Conservation (phyloP, 164 flowering plant species). For the Taxillus chinensis region DNA sequence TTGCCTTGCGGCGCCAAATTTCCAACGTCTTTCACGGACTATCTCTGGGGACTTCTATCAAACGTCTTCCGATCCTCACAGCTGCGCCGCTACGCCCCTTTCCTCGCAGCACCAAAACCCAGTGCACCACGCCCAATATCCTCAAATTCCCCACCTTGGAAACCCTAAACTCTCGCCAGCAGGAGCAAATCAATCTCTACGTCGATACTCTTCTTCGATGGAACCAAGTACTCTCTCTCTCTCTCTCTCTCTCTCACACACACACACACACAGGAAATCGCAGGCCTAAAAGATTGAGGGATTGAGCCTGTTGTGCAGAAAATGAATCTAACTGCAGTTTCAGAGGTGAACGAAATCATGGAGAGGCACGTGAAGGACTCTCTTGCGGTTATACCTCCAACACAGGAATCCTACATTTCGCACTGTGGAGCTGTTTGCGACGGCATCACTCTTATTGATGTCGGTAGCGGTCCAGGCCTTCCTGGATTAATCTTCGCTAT, state of each 20-base stretch:
- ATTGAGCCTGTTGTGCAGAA: slow-evolving; percentile 28
- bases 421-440: slow-evolving; percentile 34
- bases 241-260: background rate
- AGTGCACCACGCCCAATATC: slow-evolving; percentile 13
- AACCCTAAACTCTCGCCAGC: slow-evolving; percentile 40
- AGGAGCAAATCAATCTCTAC: slow-evolving; percentile 52
- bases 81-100: background rate
- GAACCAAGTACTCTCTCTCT: slow-evolving; percentile 50
- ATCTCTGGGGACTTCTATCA: slow-evolving; percentile 41
- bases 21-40: slow-evolving; percentile 7
- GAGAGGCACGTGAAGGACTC: slow-evolving; percentile 88
- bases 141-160: slow-evolving; percentile 21
- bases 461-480: slow-evolving; percentile 81
- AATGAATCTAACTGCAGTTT: slow-evolving; percentile 78
- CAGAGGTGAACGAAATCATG: slow-evolving; percentile 61
- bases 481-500: slow-evolving; percentile 85
- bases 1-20: slow-evolving; percentile 15
- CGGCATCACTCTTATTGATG: slow-evolving; percentile 58
- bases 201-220: slow-evolving; percentile 65
- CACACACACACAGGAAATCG: background rate
- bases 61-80: slow-evolving; percentile 28
- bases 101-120: slow-evolving; percentile 5
- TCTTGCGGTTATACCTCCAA: slow-evolving; percentile 63
- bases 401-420: slow-evolving; percentile 30
- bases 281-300: too few relatives aligned